Evolutionary conservation across 768 basidiomycete genomes (phyloP), one percentile per base, ranked within the genome.

Genomic region (Mycena vitilis): DNA sequence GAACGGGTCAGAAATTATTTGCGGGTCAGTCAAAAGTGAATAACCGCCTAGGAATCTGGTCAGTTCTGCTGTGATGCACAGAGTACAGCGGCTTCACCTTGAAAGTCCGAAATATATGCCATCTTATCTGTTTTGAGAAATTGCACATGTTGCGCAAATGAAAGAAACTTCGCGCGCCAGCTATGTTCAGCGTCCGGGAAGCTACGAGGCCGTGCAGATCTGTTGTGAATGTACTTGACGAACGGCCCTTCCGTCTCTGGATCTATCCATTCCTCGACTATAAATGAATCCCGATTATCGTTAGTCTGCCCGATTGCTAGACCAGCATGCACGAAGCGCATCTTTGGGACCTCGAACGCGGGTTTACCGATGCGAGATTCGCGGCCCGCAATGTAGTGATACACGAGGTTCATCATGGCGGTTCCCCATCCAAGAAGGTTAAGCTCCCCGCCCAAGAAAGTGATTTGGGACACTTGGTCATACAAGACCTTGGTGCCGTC

Each of bases 41-140:
- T 53, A 6, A 12, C 30, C 52, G 15, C 52, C 52, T 53, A 12
- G 2, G 18, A 13, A 53, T 51, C n/a, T n/a, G n/a, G 36, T 6
- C 13, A 18, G 7, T 15, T 16, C 9, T 25, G 49, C 49, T 16
- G 16, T 18, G 8, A 23, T 9, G 22, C 7, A 25, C 30, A 16
- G 38, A 40, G 38, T 6, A 40, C 8, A 40, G 13, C 8, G 13
- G 38, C 30, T n/a, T n/a, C n/a, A 58, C 64, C 64, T 59, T 65
- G 64, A 44, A 51, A 65, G 20, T 65, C 64, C 6, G 64, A 65
- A 9, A 65, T 56, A 44, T 58, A 65, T 1, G 53, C 64, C 2
- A 65, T 38, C 1, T 49, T 49, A 23, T 59, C 48, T 0, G 56
- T 65, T 4, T 22, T 23, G 7, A 22, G 49, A 25, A 20, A 65